Base-by-base conservation (phyloP, 2,329 filamentous ascomycete genomes). In the Talaromyces sp. region DNA sequence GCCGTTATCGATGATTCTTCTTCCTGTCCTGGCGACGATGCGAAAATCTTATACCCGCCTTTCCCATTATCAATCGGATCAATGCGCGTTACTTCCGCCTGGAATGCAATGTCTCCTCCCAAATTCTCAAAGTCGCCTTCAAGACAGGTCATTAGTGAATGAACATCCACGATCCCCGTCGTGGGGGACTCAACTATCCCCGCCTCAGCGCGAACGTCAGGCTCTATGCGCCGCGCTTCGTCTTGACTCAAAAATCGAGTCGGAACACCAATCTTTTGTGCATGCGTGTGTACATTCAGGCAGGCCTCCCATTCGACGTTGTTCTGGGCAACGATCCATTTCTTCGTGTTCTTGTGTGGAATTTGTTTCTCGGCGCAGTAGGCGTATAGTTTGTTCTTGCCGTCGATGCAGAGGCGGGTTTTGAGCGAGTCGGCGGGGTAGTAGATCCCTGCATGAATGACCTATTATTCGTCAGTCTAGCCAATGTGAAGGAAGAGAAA, bases 401-500 rank as follows among this genome's bases (percentile, higher is more conserved):
- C 95, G 37, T 82, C 81, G 68, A 97, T 83, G 79, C 95, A 99
- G 13, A 99, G 86, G 16, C 81, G 80, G 1, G 93, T 92, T 79
- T 99, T 99, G 62, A 97, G 86, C 1, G 88, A 89, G 47, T 80
- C 78, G 6, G 83, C 75, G 16, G 90, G 91, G 78, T 97, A 97
- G 84, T 97, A 98, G 68, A 98, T 85, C 14, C 95, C 95, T 1
- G 92, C 95, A 76, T 99, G 95, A 71, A 99, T 96, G 63, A 98
- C 94, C 86, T 88, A 19, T 13, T 54, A 19, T n/a, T 57, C 24
- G n/a, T 56, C n/a, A 56, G 52, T 22, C n/a, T 39, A 9, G 10
- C 2, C n/a, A 9, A 3, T 19, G 39, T 10, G 10, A 27, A 19
- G 22, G 7, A 9, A 3, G 11, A 24, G 5, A 35, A 6, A 31